phyloP scores from a whole-genome alignment of 805 yeast genomes.

The Metschnikowia vanudenii region DNA sequence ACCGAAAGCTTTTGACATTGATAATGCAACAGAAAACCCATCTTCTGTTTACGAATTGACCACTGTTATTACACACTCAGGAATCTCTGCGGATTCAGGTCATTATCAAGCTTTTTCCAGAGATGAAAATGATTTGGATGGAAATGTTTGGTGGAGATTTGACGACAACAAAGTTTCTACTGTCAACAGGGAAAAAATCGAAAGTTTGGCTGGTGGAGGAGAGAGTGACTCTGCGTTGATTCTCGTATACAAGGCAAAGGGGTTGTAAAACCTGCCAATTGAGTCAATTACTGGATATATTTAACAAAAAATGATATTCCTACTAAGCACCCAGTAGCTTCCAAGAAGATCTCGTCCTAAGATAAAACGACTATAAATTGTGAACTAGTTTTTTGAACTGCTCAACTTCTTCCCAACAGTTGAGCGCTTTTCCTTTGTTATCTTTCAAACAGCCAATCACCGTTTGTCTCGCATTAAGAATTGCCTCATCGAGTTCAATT shows the following conservation, averaged over 20 bases:
- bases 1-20: conserved; percentile 31
- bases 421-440: conserved; percentile 63
- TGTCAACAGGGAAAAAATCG: conserved; percentile 80
- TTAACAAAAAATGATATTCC: not conserved
- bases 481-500: conserved; percentile 35
- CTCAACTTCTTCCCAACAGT: conserved; percentile 81
- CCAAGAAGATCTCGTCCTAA: not conserved
- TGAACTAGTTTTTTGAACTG: conserved; percentile 60
- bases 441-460: conserved; percentile 61
- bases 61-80: conserved; percentile 89
- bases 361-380: conserved; percentile 32
- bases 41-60: conserved; percentile 81
- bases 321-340: not conserved
- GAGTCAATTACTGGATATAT: conserved; percentile 3
- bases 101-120: conserved; percentile 90
- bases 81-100: conserved; percentile 95
- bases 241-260: conserved; percentile 79
- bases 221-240: conserved; percentile 95
- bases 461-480: conserved; percentile 46
- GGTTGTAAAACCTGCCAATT: conserved; percentile 35
- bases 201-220: conserved; percentile 92
- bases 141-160: conserved; percentile 88
- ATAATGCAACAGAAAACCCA: conserved; percentile 68
- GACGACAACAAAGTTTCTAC: conserved; percentile 85
- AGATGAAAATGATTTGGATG: conserved; percentile 61